Conservation (phyloP, 257 asterid genomes). For the Rubia yunnanensis region DNA sequence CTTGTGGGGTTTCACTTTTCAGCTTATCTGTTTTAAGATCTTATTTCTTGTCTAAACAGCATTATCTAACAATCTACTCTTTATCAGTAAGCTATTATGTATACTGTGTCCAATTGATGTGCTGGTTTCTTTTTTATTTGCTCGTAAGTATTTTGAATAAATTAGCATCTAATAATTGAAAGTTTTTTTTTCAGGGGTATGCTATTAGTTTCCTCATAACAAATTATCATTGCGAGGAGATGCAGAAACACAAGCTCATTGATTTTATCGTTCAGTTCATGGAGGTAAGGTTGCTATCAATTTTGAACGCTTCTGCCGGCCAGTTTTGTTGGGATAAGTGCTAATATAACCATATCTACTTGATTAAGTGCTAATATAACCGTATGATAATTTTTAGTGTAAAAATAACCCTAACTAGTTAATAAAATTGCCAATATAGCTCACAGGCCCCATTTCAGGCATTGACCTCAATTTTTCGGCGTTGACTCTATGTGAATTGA, state of each 20-base stretch:
- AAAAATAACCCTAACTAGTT: no score
- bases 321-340: no score
- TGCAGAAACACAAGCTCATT: slow-evolving; percentile 95
- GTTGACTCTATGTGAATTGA: no score
- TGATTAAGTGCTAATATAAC: no score
- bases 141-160: background rate
- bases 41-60: background rate
- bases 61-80: background rate
- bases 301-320: no score
- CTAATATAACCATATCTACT: no score
- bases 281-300: slow-evolving; percentile 52
- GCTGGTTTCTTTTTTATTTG: slow-evolving; percentile 1
- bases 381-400: no score
- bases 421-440: no score
- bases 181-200: slow-evolving; percentile 64
- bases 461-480: no score
- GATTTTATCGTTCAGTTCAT: slow-evolving; percentile 95
- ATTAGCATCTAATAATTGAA: background rate
- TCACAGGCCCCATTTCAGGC: no score
- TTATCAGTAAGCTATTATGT: no score
- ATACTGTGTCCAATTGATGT: background rate
- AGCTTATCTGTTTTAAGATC: background rate
- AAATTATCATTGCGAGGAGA: slow-evolving; percentile 91
- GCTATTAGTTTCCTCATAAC: slow-evolving; percentile 94
- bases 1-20: background rate